Evolutionary conservation across 768 basidiomycete genomes (phyloP).

Genomic region (Punctularia strigosozonata): DNA sequence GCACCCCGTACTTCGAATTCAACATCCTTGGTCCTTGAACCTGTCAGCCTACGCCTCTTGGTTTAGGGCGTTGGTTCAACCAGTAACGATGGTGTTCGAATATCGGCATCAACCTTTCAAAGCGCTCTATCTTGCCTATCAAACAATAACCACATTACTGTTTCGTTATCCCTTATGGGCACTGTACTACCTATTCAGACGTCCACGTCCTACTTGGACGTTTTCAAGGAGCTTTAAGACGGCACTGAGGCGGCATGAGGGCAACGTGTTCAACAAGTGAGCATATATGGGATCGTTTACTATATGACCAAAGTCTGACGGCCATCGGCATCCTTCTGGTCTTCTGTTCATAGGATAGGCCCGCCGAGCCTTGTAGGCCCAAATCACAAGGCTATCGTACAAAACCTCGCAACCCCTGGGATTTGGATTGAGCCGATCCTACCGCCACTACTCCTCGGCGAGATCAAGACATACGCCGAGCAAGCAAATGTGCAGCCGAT

Average conservation of each 20-base stretch:
- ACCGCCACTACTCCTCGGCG: slow-evolving; percentile 30
- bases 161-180: slow-evolving; percentile 38
- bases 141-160: slow-evolving; percentile 25
- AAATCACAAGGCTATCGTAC: slow-evolving; percentile 28
- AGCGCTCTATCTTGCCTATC: slow-evolving; percentile 32
- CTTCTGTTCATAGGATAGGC: slow-evolving; percentile 25
- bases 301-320: not conserved
- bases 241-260: slow-evolving; percentile 2
- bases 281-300: too few relatives aligned
- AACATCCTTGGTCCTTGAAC: too few relatives aligned
- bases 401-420: slow-evolving; percentile 31
- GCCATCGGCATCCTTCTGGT: slow-evolving; percentile 6
- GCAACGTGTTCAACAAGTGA: not conserved
- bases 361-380: slow-evolving; percentile 18
- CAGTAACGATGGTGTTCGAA: too few relatives aligned
- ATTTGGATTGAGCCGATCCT: slow-evolving; percentile 36
- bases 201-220: slow-evolving; percentile 37
- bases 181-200: slow-evolving; percentile 25
- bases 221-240: slow-evolving; percentile 25
- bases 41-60: too few relatives aligned
- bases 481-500: slow-evolving; percentile 27
- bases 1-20: too few relatives aligned
- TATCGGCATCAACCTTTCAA: slow-evolving; percentile 50
- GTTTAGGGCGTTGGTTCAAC: too few relatives aligned
- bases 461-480: slow-evolving; percentile 28